Evolutionary conservation across 2,329 filamentous ascomycete genomes (phyloP).

Genomic region (Lithohypha guttulata): DNA sequence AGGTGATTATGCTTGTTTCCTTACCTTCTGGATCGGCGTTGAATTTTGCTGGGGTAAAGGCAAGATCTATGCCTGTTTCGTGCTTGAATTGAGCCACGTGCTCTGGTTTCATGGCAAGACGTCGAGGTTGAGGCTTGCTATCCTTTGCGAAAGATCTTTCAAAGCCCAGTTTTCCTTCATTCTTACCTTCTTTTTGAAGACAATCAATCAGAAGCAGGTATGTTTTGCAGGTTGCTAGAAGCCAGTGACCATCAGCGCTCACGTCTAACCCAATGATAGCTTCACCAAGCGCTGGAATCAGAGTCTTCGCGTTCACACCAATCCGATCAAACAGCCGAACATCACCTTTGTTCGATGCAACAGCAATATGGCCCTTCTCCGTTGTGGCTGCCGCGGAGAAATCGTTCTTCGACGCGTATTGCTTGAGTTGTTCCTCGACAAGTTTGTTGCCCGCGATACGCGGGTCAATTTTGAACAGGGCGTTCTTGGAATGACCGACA

Average conservation of each 20-base stretch:
- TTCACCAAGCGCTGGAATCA: constrained; percentile 89
- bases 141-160: constrained; percentile 88
- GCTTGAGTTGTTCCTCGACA: constrained; percentile 85
- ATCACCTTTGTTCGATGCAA: constrained; percentile 95
- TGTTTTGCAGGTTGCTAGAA: constrained; percentile 85
- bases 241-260: constrained; percentile 89
- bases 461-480: constrained; percentile 86
- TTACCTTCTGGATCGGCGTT: constrained; percentile 71
- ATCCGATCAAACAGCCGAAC: constrained; percentile 93
- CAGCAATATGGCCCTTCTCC: constrained; percentile 90
- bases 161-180: constrained; percentile 95
- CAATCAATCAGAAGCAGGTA: constrained; percentile 91
- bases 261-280: constrained; percentile 91
- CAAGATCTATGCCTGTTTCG: constrained; percentile 76
- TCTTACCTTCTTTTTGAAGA: constrained; percentile 83
- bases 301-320: constrained; percentile 94
- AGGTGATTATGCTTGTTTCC: constrained; percentile 93
- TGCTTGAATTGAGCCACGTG: constrained; percentile 97
- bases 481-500: constrained; percentile 83
- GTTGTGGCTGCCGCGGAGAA: constrained; percentile 92
- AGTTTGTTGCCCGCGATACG: constrained; percentile 84
- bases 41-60: constrained; percentile 87
- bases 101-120: constrained; percentile 75
- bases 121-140: constrained; percentile 82
- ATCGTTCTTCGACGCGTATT: constrained; percentile 93